Evolutionary conservation across 2,329 filamentous ascomycete genomes (phyloP).

Genomic region (Ascochyta pisi): DNA sequence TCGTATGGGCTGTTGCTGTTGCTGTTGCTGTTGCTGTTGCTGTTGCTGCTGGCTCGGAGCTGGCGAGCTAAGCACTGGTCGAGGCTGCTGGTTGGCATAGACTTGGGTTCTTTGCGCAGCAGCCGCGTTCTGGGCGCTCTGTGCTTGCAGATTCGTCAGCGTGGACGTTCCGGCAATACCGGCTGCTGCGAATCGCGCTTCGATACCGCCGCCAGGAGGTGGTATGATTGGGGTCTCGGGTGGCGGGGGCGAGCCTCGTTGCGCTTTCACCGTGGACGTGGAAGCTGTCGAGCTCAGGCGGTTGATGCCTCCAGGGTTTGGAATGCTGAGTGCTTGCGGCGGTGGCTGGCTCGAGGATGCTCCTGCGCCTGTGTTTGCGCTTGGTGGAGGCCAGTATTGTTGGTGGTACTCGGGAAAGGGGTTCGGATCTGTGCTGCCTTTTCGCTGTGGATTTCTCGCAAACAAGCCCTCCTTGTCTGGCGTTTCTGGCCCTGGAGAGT

Average conservation of each 20-base stretch:
- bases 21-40: conserved; percentile 25
- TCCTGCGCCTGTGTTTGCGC: conserved; percentile 14
- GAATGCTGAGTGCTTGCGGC: conserved; percentile 55
- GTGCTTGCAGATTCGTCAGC: conserved; percentile 73
- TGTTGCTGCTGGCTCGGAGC: conserved; percentile 50
- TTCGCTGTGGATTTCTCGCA: conserved; percentile 63
- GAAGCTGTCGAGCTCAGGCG: conserved; percentile 83
- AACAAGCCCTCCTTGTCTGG: conserved; percentile 82
- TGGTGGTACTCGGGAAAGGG: conserved; percentile 63
- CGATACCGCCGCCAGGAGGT: conserved; percentile 80
- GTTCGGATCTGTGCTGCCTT: conserved; percentile 40
- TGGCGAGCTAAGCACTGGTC: conserved; percentile 58
- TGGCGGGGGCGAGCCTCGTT: conserved; percentile 89
- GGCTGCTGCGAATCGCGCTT: conserved; percentile 87
- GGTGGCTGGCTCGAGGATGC: conserved; percentile 33
- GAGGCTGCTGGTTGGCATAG: conserved; percentile 61
- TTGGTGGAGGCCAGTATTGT: conserved; percentile 65
- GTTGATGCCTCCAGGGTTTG: conserved; percentile 63
- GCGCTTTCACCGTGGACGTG: conserved; percentile 89
- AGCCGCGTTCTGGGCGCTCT: conserved; percentile 82
- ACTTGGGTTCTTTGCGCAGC: conserved; percentile 82
- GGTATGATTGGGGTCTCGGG: conserved; percentile 88
- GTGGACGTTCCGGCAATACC: conserved; percentile 88
- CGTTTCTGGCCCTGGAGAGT: conserved; percentile 78
- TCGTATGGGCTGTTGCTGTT: conserved; percentile 49